phyloP scores from a whole-genome alignment of 805 yeast genomes.

The Clavispora carvajalis region DNA sequence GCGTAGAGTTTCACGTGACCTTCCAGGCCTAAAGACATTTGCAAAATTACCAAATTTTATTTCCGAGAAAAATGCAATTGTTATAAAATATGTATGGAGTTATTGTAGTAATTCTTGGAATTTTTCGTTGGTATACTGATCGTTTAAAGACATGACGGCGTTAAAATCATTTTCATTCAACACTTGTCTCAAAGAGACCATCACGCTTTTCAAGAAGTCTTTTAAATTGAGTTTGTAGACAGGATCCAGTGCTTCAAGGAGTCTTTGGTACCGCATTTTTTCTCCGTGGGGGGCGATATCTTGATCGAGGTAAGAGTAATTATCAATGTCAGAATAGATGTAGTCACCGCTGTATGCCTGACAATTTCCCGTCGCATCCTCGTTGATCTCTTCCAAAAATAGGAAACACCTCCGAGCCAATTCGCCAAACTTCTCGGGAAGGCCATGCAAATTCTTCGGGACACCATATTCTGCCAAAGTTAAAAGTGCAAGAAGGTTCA shows the following conservation, averaged over 20 bases:
- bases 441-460: slow-evolving; percentile 17
- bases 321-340: slow-evolving; percentile 38
- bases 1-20: background rate
- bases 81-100: background rate
- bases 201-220: slow-evolving; percentile 31
- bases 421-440: slow-evolving; percentile 16
- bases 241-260: slow-evolving; percentile 30
- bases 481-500: slow-evolving; percentile 58
- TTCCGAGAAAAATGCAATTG: background rate
- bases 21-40: too few relatives aligned
- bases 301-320: slow-evolving; percentile 36
- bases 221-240: slow-evolving; percentile 43
- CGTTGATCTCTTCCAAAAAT: slow-evolving; percentile 72
- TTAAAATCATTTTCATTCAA: slow-evolving; percentile 28
- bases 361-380: slow-evolving; percentile 34
- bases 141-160: slow-evolving; percentile 30
- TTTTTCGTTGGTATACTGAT: slow-evolving; percentile 31
- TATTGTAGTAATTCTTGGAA: slow-evolving; percentile 15
- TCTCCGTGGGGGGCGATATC: slow-evolving; percentile 41
- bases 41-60: too few relatives aligned
- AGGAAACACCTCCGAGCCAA: slow-evolving; percentile 31
- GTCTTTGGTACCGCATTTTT: slow-evolving; percentile 29
- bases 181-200: slow-evolving; percentile 21
- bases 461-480: slow-evolving; percentile 39
- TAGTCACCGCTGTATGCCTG: slow-evolving; percentile 33